Percentiles rank a stretch among this genome's conserved stretches.
phyloP scores from a whole-genome alignment of 2,329 filamentous ascomycete genomes.

The Ophiostoma ulmi region DNA sequence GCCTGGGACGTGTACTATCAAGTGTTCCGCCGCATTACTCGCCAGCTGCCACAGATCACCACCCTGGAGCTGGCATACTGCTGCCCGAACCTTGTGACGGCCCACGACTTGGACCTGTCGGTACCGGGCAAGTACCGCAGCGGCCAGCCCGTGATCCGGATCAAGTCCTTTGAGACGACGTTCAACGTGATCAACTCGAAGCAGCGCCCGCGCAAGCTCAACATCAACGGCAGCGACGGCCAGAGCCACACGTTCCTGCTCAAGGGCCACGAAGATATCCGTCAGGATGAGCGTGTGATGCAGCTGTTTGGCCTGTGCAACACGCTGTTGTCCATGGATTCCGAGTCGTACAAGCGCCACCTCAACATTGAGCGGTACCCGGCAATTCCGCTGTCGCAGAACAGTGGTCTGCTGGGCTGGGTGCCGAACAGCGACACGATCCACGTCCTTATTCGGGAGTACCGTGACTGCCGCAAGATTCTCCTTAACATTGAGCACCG shows the following conservation, averaged over 20 bases:
- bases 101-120: slow-evolving; percentile 80
- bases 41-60: slow-evolving; percentile 88
- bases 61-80: slow-evolving; percentile 93
- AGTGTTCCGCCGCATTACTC: slow-evolving; percentile 90
- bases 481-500: slow-evolving; percentile 98
- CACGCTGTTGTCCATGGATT: slow-evolving; percentile 86
- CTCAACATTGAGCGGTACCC: slow-evolving; percentile 94
- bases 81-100: slow-evolving; percentile 84
- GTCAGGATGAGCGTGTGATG: slow-evolving; percentile 99
- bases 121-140: slow-evolving; percentile 94
- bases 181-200: slow-evolving; percentile 94
- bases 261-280: slow-evolving; percentile 99
- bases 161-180: slow-evolving; percentile 83
- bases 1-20: slow-evolving; percentile 99
- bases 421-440: slow-evolving; percentile 96
- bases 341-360: slow-evolving; percentile 94
- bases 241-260: slow-evolving; percentile 80
- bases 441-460: slow-evolving; percentile 93
- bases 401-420: slow-evolving; percentile 91
- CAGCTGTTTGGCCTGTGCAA: slow-evolving; percentile 98
- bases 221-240: slow-evolving; percentile 83
- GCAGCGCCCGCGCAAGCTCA: slow-evolving; percentile 86
- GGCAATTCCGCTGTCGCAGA: slow-evolving; percentile 94
- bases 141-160: slow-evolving; percentile 69
- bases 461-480: slow-evolving; percentile 94